These are phyloP conservation scores for Amanita phalloides DNA, from an alignment of 768 basidiomycete genomes.

Conservation along the genomic window DNA sequence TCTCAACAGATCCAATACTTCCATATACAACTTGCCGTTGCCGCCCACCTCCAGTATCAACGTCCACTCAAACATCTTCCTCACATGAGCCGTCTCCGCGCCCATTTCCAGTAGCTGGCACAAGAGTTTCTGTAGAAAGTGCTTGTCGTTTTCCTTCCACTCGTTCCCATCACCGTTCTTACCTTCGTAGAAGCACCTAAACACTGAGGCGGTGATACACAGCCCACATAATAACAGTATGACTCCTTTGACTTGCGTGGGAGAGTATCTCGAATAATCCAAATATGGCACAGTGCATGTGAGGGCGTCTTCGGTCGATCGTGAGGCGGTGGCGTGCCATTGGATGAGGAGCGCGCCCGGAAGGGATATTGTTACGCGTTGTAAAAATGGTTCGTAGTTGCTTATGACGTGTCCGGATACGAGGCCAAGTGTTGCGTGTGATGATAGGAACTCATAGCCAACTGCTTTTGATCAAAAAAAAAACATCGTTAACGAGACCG, in stretches of 20 bases:
- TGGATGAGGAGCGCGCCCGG: slow-evolving; percentile 55
- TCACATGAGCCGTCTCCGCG: slow-evolving; percentile 50
- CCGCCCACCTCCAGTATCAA: slow-evolving; percentile 32
- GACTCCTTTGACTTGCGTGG: slow-evolving; percentile 55
- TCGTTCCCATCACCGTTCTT: slow-evolving; percentile 8
- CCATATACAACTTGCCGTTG: slow-evolving; percentile 40
- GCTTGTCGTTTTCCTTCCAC: slow-evolving; percentile 32
- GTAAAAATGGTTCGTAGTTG: slow-evolving; percentile 30
- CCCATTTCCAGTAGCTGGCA: slow-evolving; percentile 70
- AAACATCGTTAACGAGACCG: slow-evolving; percentile 2
- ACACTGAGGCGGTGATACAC: slow-evolving; percentile 42
- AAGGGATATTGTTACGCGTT: slow-evolving; percentile 34
- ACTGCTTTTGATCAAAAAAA: slow-evolving; percentile 31
- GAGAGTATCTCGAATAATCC: slow-evolving; percentile 57
- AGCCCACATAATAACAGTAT: slow-evolving; percentile 50
- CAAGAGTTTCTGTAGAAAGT: slow-evolving; percentile 50
- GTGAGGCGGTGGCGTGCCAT: slow-evolving; percentile 34
- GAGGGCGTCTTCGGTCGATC: slow-evolving; percentile 19
- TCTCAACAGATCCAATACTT: slow-evolving; percentile 61
- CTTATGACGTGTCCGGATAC: slow-evolving; percentile 28
- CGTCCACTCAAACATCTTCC: slow-evolving; percentile 49
- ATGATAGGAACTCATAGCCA: slow-evolving; percentile 49
- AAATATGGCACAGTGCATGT: slow-evolving; percentile 42
- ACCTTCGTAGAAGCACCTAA: slow-evolving; percentile 30
- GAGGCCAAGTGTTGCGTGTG: slow-evolving; percentile 46